Percentiles rank a stretch among this genome's conserved stretches.
phyloP scores from a whole-genome alignment of 129 eudicot genomes.

The Artemisia tridentata region DNA sequence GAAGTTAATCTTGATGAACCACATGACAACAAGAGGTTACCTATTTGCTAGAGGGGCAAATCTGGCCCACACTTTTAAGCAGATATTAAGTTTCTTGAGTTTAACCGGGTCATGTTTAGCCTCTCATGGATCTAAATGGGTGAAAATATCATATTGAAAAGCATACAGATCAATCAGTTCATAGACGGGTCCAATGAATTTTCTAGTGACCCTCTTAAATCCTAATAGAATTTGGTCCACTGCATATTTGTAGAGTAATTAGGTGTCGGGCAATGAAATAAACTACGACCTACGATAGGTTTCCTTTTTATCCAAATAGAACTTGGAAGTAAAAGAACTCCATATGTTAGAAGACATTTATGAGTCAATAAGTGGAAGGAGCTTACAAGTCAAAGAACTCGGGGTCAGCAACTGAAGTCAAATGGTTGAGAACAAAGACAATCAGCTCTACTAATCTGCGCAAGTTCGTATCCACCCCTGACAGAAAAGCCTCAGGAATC shows the following conservation, averaged over 20 bases:
- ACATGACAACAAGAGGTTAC: slow-evolving; percentile 11
- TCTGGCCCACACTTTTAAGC: neutral
- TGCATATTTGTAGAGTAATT: neutral
- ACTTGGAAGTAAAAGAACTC: neutral
- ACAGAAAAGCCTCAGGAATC: slow-evolving; percentile 83
- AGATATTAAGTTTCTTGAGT: too few relatives aligned
- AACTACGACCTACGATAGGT: neutral
- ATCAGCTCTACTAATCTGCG: slow-evolving; percentile 83
- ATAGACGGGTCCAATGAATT: too few relatives aligned
- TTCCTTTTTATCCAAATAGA: slow-evolving; percentile 1
- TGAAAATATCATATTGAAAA: too few relatives aligned
- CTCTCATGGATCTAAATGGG: too few relatives aligned
- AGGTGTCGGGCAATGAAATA: neutral
- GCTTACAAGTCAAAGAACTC: slow-evolving; percentile 86
- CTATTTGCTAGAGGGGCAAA: neutral
- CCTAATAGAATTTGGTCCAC: too few relatives aligned
- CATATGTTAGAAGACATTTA: neutral
- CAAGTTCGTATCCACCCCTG: slow-evolving; percentile 83
- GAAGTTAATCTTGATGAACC: neutral
- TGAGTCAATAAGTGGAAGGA: neutral
- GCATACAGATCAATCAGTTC: too few relatives aligned
- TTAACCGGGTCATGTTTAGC: too few relatives aligned
- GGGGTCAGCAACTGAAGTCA: slow-evolving; percentile 71
- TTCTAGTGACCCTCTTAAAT: too few relatives aligned
- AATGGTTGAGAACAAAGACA: slow-evolving; percentile 79